Conservation (phyloP, 2,329 filamentous ascomycete genomes). For the Colletotrichum sp. region DNA sequence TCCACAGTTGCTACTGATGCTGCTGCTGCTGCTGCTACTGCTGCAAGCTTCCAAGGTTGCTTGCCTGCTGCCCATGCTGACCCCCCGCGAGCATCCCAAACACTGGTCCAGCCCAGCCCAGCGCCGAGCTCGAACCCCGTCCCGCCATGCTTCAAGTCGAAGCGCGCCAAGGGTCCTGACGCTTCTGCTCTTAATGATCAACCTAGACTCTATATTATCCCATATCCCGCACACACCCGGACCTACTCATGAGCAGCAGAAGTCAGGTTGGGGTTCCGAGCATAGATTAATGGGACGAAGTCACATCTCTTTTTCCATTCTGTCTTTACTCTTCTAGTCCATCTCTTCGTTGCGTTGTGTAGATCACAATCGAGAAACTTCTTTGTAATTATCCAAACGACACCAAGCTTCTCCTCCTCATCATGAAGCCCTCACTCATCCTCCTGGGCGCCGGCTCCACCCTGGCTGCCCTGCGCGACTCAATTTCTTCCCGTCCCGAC, state of each 20-base stretch:
- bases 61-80: background rate
- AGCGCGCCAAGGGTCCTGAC: constrained; percentile 6
- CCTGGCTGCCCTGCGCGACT: constrained; percentile 15
- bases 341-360: background rate
- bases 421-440: constrained; percentile 16
- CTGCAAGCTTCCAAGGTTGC: background rate
- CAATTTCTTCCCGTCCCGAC: constrained; percentile 13
- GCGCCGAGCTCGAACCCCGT: constrained; percentile 13
- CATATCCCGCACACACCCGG: background rate
- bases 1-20: background rate
- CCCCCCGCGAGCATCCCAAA: constrained; percentile 19
- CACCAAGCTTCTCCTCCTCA: background rate
- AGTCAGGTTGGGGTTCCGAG: background rate
- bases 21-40: background rate
- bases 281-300: constrained; percentile 16
- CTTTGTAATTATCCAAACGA: background rate
- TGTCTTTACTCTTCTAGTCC: background rate
- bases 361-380: constrained; percentile 3
- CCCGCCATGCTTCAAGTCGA: constrained; percentile 13
- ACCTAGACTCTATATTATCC: background rate
- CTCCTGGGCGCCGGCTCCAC: background rate
- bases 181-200: background rate
- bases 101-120: constrained; percentile 8
- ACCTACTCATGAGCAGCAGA: background rate
- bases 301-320: background rate